Conservation (phyloP, 1,139 yeast genomes). For the Hyphopichia burtonii region DNA sequence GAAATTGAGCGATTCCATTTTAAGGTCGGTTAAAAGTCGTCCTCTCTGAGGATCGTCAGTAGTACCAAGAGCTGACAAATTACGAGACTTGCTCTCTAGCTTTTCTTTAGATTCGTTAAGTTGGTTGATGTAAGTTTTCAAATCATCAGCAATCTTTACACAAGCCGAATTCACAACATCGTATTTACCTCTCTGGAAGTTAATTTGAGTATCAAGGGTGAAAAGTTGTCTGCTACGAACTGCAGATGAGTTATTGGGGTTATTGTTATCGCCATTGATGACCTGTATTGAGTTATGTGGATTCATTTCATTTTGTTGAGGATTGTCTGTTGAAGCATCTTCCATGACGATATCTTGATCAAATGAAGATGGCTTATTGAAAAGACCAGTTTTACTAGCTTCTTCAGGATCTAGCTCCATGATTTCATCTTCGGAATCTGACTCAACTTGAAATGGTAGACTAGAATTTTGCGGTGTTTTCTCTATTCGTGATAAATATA, state of each 20-base stretch:
- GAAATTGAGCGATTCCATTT: neutral
- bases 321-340: too few relatives aligned
- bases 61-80: neutral
- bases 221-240: neutral
- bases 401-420: constrained; percentile 26
- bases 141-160: neutral
- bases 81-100: neutral
- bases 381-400: constrained; percentile 21
- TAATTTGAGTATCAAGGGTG: neutral
- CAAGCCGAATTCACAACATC: neutral
- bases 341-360: neutral
- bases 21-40: neutral
- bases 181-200: neutral
- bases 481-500: too few relatives aligned
- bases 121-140: neutral
- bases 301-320: too few relatives aligned
- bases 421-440: constrained; percentile 23
- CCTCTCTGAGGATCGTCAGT: neutral
- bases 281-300: neutral
- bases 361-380: constrained; percentile 14
- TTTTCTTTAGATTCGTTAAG: neutral
- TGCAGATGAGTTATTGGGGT: neutral
- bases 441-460: constrained; percentile 8
- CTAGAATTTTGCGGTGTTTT: neutral
- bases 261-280: neutral